A percentile compares a stretch with the other conserved stretches of the same genome.
Conservation (phyloP, 441 rosid genomes). For the Pelargonium australe region DNA sequence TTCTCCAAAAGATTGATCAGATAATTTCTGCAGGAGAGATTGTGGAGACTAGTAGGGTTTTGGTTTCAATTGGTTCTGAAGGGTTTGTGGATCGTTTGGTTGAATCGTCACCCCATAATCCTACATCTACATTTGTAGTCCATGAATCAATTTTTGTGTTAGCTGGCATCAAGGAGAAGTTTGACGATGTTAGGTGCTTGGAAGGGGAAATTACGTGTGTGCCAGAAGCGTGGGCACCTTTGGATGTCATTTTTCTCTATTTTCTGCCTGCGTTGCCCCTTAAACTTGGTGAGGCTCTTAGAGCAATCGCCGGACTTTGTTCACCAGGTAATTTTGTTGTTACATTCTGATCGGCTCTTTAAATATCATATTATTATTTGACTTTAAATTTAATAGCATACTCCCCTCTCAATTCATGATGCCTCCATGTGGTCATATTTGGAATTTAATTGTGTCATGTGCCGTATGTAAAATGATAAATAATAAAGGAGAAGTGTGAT, state of each 20-base stretch:
- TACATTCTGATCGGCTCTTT: not conserved
- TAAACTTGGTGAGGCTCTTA: constrained; percentile 51
- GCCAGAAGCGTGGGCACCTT: constrained; percentile 79
- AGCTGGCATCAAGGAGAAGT: constrained; percentile 67
- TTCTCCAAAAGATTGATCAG: constrained; percentile 35
- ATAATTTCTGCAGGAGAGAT: constrained; percentile 64
- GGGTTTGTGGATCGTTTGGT: constrained; percentile 61
- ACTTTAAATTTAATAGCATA: too few species aligned
- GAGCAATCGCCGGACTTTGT: constrained; percentile 44
- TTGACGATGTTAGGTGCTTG: constrained; percentile 85
- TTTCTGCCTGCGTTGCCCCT: constrained; percentile 72
- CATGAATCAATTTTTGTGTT: constrained; percentile 76
- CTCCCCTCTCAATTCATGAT: too few species aligned
- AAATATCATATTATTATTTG: not conserved
- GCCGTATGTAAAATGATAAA: not conserved
- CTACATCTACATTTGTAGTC: constrained; percentile 59
- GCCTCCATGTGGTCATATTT: too few species aligned
- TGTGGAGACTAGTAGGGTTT: constrained; percentile 49
- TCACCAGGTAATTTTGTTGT: constrained; percentile 43
- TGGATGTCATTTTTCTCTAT: constrained; percentile 71
- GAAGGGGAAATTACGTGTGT: constrained; percentile 75
- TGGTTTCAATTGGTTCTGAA: constrained; percentile 69
- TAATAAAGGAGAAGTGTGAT: not conserved
- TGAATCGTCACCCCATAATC: constrained; percentile 43
- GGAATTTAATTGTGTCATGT: constrained; percentile 9